Evolutionary conservation across 805 yeast genomes (phyloP), one percentile per base, ranked within the genome.

Genomic region (Dipodascus geniculatus): DNA sequence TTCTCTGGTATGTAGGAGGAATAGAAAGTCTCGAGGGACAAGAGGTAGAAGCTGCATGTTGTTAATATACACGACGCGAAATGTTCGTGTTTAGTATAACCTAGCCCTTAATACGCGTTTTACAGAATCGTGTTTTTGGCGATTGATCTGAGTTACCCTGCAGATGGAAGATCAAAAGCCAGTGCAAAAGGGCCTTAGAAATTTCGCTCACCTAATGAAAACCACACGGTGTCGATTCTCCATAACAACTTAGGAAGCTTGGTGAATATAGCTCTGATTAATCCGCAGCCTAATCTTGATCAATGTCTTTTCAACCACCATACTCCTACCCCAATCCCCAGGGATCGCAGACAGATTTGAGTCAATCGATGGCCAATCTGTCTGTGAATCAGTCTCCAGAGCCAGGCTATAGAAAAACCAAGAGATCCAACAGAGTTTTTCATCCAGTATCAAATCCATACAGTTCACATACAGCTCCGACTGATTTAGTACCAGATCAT

Each of bases 401-500:
- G 19, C 20, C 44, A 14, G 44, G 44, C 4, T 38, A 6, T n/a
- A 38, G 44, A 38, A 47, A 47, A 17, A n/a, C 8, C 22, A 47
- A 47, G 19, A 47, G 49, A 38, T 23, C 51, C 11, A 51, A 55
- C 44, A 3, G 55, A 38, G 55, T 48, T 23, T 53, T 53, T 16
- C 49, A 47, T 47, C 16, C 49, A 22, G 49, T 22, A 14, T 14
- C 44, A n/a, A 38, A 17, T 16, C 44, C 44, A 11, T 38, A 38
- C 19, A 38, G 44, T n/a, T 38, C 44, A 11, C 44, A 38, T 38
- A n/a, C 11, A 6, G 44, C 44, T 38, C 44, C 44, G 4, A 38
- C 44, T 38, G 44, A 38, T 38, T 17, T 38, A 17, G 44, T 38
- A 11, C 44, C 44, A 6, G 44, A 38, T 6, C 44, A n/a, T 38